Evolutionary conservation across 495 filamentous ascomycete species (phyloP), one percentile per base, ranked within the genome.

Genomic region (Glutinoglossum americanum): DNA sequence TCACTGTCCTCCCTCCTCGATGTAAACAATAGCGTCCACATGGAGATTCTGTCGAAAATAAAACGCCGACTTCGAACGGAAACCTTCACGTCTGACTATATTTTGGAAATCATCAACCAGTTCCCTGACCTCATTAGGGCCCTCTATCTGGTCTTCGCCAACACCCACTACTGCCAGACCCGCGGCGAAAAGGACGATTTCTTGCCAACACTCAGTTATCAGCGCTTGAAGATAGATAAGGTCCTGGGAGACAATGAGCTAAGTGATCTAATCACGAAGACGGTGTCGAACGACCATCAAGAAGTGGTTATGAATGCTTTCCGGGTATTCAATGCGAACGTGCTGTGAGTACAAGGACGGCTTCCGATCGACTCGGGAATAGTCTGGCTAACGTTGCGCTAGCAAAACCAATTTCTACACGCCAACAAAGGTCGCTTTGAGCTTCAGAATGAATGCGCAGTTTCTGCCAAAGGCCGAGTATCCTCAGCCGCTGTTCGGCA

Each of bases 401-500:
- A 58, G 56, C n/a, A 97, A 96, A 78, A 97, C 92, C 60, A 98
- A 98, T 74, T 98, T 95, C 74, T 98, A 94, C 76, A 98, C 92
- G 0, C 92, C 92, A 0, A 98, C 92, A 57, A 98, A 98, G 74
- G 90, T 98, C 28, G 92, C 93, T 15, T 77, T 98, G 60, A 95
- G 89, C 72, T 98, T 97, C 82, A 81, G 92, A 56, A 73, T 97
- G 55, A 82, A 95, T 64, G 90, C 92, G 5, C 72, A 69, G 64
- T 97, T 98, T 74, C 75, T 98, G 19, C 92, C 92, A 2, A 74
- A 83, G 63, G 76, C 88, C 55, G 92, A 98, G 70, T 98, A 98
- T 66, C 87, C 93, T 48, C 84, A 88, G 68, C 89, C 83, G 10
- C 74, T 98, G 10, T 98, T 89, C 64, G 92, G 92, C 60, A 98